Conservation (phyloP, 1,284 basidiomycete genomes). For the Melampsora allii-populina region DNA sequence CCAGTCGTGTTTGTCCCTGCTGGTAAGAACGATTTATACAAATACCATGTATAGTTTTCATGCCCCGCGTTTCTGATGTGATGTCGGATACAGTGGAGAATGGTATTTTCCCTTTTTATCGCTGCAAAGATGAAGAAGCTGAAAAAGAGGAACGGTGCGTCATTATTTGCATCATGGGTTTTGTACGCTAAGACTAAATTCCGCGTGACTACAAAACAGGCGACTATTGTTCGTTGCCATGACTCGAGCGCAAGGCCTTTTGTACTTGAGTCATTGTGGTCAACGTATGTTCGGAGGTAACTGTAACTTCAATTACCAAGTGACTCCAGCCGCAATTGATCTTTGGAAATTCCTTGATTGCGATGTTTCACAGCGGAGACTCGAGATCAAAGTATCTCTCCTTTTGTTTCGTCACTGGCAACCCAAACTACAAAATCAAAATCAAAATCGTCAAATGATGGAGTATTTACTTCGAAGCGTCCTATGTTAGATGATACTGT, state of each 20-base stretch:
- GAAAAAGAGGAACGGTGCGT: conserved; percentile 72
- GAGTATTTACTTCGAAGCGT: neutral
- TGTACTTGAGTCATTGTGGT: conserved; percentile 61
- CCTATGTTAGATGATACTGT: conserved; percentile 3
- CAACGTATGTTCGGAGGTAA: conserved; percentile 48
- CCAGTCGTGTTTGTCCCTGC: conserved; percentile 76
- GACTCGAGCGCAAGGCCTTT: conserved; percentile 74
- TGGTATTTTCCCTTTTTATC: conserved; percentile 73
- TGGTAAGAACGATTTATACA: conserved; percentile 54
- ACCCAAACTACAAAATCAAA: neutral
- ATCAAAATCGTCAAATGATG: neutral
- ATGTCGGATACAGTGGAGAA: conserved; percentile 61
- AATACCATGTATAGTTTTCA: conserved; percentile 29
- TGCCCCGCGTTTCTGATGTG: conserved; percentile 42
- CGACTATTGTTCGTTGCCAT: conserved; percentile 85
- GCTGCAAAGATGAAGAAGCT: conserved; percentile 62
- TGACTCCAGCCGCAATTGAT: neutral
- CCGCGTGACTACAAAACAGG: conserved; percentile 52
- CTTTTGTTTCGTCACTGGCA: conserved; percentile 11
- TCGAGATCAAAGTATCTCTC: conserved; percentile 11
- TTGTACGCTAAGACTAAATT: neutral
- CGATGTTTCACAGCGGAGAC: conserved; percentile 20
- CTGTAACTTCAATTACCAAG: neutral
- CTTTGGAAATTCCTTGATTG: neutral
- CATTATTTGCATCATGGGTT: neutral